Conservation (phyloP, 148 eudicot species). For the Amaranthus hypochondriacus region DNA sequence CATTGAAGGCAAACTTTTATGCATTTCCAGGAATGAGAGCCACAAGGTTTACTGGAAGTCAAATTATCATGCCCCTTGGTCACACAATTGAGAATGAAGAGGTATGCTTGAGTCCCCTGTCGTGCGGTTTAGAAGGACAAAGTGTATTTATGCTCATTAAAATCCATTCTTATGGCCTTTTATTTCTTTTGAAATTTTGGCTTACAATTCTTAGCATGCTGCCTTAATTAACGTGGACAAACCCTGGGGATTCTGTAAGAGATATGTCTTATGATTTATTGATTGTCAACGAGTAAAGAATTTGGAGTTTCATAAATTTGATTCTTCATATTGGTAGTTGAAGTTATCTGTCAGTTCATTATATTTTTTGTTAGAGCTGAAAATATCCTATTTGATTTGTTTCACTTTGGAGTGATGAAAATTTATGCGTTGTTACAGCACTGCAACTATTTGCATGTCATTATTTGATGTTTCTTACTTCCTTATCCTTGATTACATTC, state of each 20-base stretch:
- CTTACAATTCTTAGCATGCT: not conserved
- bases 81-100: constrained; percentile 95
- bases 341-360: not conserved
- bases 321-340: not conserved
- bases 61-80: constrained; percentile 90
- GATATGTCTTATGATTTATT: not conserved
- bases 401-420: not conserved
- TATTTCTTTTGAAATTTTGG: not conserved
- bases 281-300: not conserved
- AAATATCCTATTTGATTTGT: not conserved
- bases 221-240: not conserved
- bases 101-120: constrained; percentile 28
- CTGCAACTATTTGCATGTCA: not conserved
- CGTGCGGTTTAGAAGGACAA: too few relatives aligned
- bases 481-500: not conserved
- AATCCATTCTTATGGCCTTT: not conserved
- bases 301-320: not conserved
- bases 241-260: not conserved
- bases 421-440: not conserved
- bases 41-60: constrained; percentile 80
- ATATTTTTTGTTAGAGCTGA: not conserved
- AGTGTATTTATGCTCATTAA: not conserved
- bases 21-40: constrained; percentile 71
- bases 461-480: not conserved
- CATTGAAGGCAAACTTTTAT: constrained; percentile 57